Conservation (phyloP, 129 eudicot species). For the Dittrichia graveolens region DNA sequence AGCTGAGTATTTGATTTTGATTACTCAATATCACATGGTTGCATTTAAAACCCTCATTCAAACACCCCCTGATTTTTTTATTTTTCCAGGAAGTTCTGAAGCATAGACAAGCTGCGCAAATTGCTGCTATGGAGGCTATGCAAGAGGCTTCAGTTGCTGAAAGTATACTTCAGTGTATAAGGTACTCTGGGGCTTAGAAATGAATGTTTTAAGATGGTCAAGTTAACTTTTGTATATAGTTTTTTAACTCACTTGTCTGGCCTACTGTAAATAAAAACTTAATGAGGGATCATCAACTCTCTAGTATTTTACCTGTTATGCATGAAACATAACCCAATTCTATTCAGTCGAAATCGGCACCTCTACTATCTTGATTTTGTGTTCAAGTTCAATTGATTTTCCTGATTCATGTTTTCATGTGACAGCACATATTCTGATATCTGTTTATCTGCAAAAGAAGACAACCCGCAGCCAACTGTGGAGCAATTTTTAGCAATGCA, state of each 20-base stretch:
- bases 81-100: conserved; percentile 57
- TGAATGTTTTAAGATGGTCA: not conserved
- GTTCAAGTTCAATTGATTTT: not conserved
- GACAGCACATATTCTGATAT: conserved; percentile 72
- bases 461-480: conserved; percentile 77
- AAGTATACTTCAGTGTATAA: conserved; percentile 68
- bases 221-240: not conserved
- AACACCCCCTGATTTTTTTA: not conserved
- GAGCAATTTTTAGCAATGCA: conserved; percentile 70
- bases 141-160: conserved; percentile 88
- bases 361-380: not conserved
- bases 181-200: conserved; percentile 39
- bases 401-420: not conserved
- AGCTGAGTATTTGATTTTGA: not conserved
- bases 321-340: not conserved
- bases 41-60: not conserved
- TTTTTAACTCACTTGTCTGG: not conserved
- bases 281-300: no score
- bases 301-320: not conserved
- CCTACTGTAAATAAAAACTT: no score
- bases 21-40: not conserved
- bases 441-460: conserved; percentile 72
- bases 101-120: conserved; percentile 77
- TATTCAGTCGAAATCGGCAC: not conserved
- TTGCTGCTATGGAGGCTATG: conserved; percentile 76